These are phyloP conservation scores for Picochlorum costavermella DNA, from an alignment of 139 green algal genomes.

Conservation along the genomic window DNA sequence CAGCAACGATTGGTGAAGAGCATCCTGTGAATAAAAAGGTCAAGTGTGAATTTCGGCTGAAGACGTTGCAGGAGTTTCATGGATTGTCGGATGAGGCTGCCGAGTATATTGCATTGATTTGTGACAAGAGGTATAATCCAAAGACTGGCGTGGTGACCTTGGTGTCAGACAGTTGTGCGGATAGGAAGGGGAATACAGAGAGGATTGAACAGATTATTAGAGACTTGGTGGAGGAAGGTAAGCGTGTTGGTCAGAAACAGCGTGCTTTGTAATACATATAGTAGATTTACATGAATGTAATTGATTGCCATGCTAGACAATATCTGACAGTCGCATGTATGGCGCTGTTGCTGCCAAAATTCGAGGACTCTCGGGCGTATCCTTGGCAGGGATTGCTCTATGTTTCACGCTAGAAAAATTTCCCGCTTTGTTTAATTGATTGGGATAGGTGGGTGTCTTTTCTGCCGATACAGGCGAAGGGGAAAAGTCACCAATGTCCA, in stretches of 20 bases:
- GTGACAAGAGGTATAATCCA: constrained; percentile 38
- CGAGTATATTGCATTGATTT: constrained; percentile 39
- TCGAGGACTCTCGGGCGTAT: too few species aligned
- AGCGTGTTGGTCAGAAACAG: background rate
- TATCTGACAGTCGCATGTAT: too few species aligned
- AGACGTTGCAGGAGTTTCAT: constrained; percentile 35
- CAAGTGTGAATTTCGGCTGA: constrained; percentile 29
- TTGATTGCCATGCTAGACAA: too few species aligned
- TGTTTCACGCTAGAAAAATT: too few species aligned
- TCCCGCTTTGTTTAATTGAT: too few species aligned
- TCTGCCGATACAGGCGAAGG: too few species aligned
- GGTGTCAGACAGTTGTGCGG: constrained; percentile 16
- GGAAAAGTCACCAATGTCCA: too few species aligned
- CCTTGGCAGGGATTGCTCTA: too few species aligned
- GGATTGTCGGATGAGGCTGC: constrained; percentile 35
- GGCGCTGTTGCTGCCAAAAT: too few species aligned
- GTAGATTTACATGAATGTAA: too few species aligned
- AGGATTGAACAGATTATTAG: constrained; percentile 25
- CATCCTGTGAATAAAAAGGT: constrained; percentile 41
- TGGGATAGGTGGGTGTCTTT: too few species aligned
- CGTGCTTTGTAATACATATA: too few species aligned
- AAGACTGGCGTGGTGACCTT: constrained; percentile 31
- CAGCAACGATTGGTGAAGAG: constrained; percentile 11
- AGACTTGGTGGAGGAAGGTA: constrained; percentile 24
- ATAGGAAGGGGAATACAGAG: constrained; percentile 34